These are phyloP conservation scores for Bipolaris sorokiniana DNA, from an alignment of 2,329 filamentous ascomycete genomes.

Conservation along the genomic window DNA sequence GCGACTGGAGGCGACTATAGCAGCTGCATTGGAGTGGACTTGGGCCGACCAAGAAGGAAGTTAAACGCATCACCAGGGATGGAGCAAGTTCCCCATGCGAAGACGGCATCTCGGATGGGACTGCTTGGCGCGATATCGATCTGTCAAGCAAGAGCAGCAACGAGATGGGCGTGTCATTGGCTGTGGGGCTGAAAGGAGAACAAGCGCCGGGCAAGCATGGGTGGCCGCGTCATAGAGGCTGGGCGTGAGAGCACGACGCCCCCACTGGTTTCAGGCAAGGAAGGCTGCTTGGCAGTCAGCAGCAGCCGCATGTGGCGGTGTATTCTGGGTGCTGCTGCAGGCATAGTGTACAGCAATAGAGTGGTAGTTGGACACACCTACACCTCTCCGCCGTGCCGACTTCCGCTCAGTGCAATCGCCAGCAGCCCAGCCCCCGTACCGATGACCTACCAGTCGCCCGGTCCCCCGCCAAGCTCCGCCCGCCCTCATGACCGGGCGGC, in stretches of 20 bases:
- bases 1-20: slow-evolving; percentile 31
- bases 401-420: not conserved
- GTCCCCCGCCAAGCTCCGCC: too few species aligned
- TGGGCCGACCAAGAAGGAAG: slow-evolving; percentile 28
- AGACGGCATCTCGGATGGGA: slow-evolving; percentile 42
- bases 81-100: slow-evolving; percentile 39
- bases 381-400: not conserved
- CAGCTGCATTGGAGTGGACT: slow-evolving; percentile 29
- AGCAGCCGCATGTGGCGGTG: slow-evolving; percentile 11
- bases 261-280: slow-evolving; percentile 32
- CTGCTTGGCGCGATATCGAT: slow-evolving; percentile 37
- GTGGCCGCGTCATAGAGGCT: slow-evolving; percentile 40
- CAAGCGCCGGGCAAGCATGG: slow-evolving; percentile 29
- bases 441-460: too few species aligned
- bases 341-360: too few species aligned
- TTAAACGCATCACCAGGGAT: slow-evolving; percentile 34
- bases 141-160: slow-evolving; percentile 30
- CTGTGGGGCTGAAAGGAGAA: slow-evolving; percentile 24
- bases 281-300: slow-evolving; percentile 25
- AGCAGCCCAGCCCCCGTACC: too few species aligned
- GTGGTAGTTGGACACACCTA: too few species aligned
- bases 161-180: slow-evolving; percentile 27
- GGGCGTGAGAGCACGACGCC: slow-evolving; percentile 16
- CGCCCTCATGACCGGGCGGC: too few species aligned
- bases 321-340: not conserved